phyloP scores from a whole-genome alignment of 306 rosid species.

The Begonia fuchsioides region DNA sequence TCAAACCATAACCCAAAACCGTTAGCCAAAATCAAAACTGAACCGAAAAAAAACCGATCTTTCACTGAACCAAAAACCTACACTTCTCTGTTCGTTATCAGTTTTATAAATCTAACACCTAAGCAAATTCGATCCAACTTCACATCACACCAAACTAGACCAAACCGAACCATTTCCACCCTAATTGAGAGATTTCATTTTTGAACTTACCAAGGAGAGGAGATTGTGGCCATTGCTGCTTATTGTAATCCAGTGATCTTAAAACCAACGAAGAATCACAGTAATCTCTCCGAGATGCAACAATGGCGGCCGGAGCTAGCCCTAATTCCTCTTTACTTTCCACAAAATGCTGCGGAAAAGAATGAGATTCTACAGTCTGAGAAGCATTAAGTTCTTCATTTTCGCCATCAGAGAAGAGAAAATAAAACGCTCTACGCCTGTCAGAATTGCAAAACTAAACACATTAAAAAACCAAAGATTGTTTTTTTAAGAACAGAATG shows the following conservation, averaged over 20 bases:
- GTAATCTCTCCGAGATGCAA: constrained; percentile 49
- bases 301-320: constrained; percentile 81
- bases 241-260: constrained; percentile 57
- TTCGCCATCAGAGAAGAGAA: constrained; percentile 69
- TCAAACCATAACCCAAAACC: too few species aligned
- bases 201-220: constrained; percentile 50
- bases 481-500: too few species aligned
- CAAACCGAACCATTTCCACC: too few species aligned
- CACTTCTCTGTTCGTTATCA: too few species aligned
- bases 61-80: too few species aligned
- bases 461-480: not conserved
- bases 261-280: constrained; percentile 44
- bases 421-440: constrained; percentile 89
- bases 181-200: too few species aligned
- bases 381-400: constrained; percentile 73
- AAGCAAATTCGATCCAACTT: too few species aligned
- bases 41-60: too few species aligned
- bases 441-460: constrained; percentile 8
- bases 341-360: constrained; percentile 70
- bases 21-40: too few species aligned
- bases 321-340: constrained; percentile 60
- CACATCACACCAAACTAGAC: too few species aligned
- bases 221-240: constrained; percentile 41
- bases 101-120: too few species aligned
- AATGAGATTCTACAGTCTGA: constrained; percentile 77